Percentiles rank a stretch among this genome's conserved stretches.
Conservation (phyloP, 352 stramenopile genomes). For the Globisporangium barbulae region DNA sequence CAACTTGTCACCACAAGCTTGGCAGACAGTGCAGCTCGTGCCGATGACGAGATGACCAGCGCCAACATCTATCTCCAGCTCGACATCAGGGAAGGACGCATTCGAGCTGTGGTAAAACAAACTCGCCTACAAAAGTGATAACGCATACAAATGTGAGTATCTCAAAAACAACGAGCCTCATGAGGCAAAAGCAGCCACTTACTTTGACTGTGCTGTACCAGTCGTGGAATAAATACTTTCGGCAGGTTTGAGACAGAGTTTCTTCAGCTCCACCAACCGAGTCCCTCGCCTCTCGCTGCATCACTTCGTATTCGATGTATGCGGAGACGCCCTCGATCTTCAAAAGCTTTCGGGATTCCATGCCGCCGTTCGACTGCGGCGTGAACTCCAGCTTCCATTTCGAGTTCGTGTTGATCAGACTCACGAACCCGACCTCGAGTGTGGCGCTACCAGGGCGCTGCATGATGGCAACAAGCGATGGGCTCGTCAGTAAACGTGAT, state of each 20-base stretch:
- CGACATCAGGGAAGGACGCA: constrained; percentile 76
- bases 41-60: constrained; percentile 27
- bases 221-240: constrained; percentile 84
- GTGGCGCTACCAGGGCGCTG: constrained; percentile 66
- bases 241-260: constrained; percentile 15
- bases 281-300: background rate
- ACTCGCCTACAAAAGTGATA: constrained; percentile 30
- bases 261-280: constrained; percentile 6
- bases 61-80: constrained; percentile 66
- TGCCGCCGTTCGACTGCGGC: constrained; percentile 64
- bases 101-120: constrained; percentile 79
- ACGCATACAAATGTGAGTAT: background rate
- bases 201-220: constrained; percentile 82
- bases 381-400: constrained; percentile 78
- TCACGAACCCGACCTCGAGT: constrained; percentile 59
- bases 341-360: constrained; percentile 82
- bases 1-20: constrained; percentile 18
- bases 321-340: constrained; percentile 57
- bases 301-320: constrained; percentile 67
- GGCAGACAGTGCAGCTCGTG: constrained; percentile 38
- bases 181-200: background rate
- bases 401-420: constrained; percentile 71
- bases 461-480: constrained; percentile 6
- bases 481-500: background rate
- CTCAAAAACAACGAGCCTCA: background rate